Evolutionary conservation across 495 filamentous ascomycete genomes (phyloP).

Genomic region (Cercophora scortea): DNA sequence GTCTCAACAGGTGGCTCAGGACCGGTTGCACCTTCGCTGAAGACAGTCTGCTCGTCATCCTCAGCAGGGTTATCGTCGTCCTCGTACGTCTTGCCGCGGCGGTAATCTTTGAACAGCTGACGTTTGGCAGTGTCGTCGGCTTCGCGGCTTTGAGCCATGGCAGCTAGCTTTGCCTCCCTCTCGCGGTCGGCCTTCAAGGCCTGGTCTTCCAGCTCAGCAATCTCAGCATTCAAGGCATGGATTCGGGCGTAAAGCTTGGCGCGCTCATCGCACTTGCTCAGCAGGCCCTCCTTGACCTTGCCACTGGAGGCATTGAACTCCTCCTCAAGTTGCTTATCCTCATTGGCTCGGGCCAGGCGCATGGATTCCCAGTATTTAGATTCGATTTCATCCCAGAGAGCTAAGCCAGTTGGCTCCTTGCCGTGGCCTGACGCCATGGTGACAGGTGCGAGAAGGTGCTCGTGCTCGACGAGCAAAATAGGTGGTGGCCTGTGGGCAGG

Average conservation of each 20-base stretch:
- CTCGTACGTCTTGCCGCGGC: not conserved
- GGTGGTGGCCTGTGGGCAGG: too few species aligned
- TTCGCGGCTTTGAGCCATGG: not conserved
- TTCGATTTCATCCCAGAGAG: conserved; percentile 20
- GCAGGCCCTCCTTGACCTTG: not conserved
- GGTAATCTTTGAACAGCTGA: not conserved
- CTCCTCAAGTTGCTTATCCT: conserved; percentile 10
- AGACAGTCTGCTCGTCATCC: not conserved
- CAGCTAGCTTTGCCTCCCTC: not conserved
- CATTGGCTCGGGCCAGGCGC: conserved; percentile 1
- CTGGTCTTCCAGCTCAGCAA: not conserved
- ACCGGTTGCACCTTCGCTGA: not conserved
- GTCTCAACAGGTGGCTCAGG: too few species aligned
- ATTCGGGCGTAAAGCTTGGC: not conserved
- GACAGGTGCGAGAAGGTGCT: too few species aligned
- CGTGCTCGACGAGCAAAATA: too few species aligned
- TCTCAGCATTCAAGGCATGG: not conserved
- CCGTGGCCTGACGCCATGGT: too few species aligned
- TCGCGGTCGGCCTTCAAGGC: not conserved
- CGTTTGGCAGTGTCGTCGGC: not conserved
- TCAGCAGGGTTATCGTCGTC: not conserved
- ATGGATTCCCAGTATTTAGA: conserved; percentile 18
- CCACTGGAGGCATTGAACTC: not conserved
- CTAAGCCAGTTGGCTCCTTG: not conserved
- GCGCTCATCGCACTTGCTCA: not conserved